A percentile compares a stretch with the other conserved stretches of the same genome.
Evolutionary conservation across 176 grass and related monocot species (phyloP).

Genomic region (Cocos nucifera): DNA sequence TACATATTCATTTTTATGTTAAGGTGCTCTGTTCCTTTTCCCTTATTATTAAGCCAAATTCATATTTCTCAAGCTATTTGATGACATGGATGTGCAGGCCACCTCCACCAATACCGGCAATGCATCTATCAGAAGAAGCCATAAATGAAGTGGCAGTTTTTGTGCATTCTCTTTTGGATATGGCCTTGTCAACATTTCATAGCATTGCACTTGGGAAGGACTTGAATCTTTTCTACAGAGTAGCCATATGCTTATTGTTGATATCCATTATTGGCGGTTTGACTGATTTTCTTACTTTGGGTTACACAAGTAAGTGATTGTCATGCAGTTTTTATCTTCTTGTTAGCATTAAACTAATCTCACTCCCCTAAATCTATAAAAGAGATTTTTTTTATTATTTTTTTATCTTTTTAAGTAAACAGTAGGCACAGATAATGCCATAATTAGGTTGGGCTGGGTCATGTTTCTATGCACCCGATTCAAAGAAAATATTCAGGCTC

Average conservation of each 20-base stretch:
- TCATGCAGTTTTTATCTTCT: not conserved
- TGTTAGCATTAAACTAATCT: no score
- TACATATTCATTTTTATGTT: no score
- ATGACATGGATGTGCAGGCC: constrained; percentile 29
- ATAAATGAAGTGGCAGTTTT: constrained; percentile 34
- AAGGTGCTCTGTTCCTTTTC: no score
- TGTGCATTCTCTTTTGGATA: constrained; percentile 32
- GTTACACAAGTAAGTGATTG: constrained; percentile 37
- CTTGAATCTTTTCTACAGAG: constrained; percentile 34
- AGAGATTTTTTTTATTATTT: no score
- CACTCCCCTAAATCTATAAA: no score
- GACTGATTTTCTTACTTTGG: constrained; percentile 39
- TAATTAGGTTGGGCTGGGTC: no score
- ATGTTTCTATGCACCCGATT: no score
- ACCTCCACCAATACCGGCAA: constrained; percentile 42
- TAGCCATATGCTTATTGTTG: constrained; percentile 38
- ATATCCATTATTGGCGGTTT: constrained; percentile 44
- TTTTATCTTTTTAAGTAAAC: no score
- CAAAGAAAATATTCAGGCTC: no score
- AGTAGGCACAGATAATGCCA: no score
- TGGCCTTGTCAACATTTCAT: constrained; percentile 29
- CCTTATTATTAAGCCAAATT: no score
- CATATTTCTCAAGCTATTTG: not conserved
- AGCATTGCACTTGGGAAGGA: constrained; percentile 49
- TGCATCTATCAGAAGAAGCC: constrained; percentile 39